These are phyloP conservation scores for Phytopythium vexans DNA, from an alignment of 352 stramenopile genomes.

Conservation along the genomic window DNA sequence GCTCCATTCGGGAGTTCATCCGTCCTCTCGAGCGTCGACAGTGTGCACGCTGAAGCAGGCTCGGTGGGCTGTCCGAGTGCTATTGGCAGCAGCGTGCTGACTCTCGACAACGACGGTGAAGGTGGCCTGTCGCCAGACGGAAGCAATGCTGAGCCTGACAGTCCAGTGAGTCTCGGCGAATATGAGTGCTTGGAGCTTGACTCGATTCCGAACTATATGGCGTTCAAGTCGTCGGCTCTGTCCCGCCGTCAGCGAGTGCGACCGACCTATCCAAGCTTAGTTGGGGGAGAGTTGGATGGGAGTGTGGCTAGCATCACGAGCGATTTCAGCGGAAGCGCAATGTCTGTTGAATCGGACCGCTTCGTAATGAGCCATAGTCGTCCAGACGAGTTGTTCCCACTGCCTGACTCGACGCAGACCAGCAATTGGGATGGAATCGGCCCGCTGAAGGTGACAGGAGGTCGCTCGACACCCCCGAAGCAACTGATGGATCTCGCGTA, in stretches of 20 bases:
- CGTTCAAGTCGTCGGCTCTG: constrained; percentile 54
- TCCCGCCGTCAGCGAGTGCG: constrained; percentile 15
- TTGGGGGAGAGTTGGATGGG: constrained; percentile 2
- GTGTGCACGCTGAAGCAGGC: constrained; percentile 7
- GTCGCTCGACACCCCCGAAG: constrained; percentile 8
- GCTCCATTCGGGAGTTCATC: constrained; percentile 18
- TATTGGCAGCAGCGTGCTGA: background rate
- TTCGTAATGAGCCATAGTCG: constrained; percentile 3
- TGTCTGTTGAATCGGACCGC: constrained; percentile 14
- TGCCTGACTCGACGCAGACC: constrained; percentile 3
- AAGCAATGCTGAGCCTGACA: constrained; percentile 26
- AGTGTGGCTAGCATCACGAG: constrained; percentile 17
- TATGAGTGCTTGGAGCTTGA: constrained; percentile 76
- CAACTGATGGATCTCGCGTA: constrained; percentile 62
- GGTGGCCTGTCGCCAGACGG: constrained; percentile 16
- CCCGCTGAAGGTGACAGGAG: too few relatives aligned
- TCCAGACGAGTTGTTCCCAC: constrained; percentile 27
- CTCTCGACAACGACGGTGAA: constrained; percentile 2
- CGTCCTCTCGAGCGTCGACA: constrained; percentile 31
- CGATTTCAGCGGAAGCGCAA: constrained; percentile 19
- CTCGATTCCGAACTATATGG: constrained; percentile 70
- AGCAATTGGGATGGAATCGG: too few relatives aligned
- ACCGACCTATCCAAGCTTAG: background rate
- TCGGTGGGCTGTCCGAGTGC: background rate
- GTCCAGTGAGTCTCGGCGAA: constrained; percentile 51